Conservation (phyloP, 192 early-diverging fungal genomes). For the Entophlyctis helioformis region DNA sequence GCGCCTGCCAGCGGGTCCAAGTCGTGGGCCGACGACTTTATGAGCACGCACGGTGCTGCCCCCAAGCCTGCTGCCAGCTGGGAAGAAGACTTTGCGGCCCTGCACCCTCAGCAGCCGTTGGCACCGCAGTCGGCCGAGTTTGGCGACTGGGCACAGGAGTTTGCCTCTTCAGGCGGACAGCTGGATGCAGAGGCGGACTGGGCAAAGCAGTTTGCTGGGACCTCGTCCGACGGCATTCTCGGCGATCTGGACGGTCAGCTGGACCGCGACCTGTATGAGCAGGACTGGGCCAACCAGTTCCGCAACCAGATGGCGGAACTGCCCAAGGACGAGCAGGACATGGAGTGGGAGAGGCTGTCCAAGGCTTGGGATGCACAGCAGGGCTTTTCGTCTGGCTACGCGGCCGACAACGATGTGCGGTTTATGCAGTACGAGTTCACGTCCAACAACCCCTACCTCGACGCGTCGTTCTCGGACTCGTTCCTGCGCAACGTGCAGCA, state of each 20-base stretch:
- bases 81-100: slow-evolving; percentile 54
- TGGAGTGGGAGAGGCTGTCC: slow-evolving; percentile 12
- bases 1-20: slow-evolving; percentile 22
- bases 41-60: no score
- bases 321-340: slow-evolving; percentile 1
- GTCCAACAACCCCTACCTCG: slow-evolving; percentile 59
- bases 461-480: slow-evolving; percentile 11
- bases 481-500: slow-evolving; percentile 10
- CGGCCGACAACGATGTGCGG: not conserved
- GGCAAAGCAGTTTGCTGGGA: slow-evolving; percentile 23
- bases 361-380: not conserved
- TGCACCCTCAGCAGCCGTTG: no score
- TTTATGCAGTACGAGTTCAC: slow-evolving; percentile 59
- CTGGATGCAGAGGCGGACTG: slow-evolving; percentile 19
- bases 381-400: not conserved
- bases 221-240: no score
- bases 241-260: no score
- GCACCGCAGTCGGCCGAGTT: no score
- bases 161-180: slow-evolving; percentile 31
- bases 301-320: not conserved
- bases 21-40: slow-evolving; percentile 25
- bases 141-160: no score
- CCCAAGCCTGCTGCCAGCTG: slow-evolving; percentile 21
- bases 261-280: no score
- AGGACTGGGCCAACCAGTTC: slow-evolving; percentile 4